Conservation (phyloP, 768 basidiomycete species). For the Serendipita vermifera region DNA sequence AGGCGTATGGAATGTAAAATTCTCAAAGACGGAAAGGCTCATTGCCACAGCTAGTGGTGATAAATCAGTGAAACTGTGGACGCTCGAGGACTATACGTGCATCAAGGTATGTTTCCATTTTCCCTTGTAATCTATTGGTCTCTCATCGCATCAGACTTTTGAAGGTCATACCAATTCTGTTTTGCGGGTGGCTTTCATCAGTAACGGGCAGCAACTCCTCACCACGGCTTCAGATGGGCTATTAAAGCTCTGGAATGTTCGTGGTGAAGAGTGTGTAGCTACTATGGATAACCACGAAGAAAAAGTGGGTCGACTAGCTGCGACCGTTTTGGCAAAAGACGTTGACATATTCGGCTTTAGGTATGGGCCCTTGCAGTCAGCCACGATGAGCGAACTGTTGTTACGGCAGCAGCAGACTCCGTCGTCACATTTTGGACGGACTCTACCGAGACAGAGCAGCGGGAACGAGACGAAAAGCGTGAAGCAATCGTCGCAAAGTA, state of each 20-base stretch:
- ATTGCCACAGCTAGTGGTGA: conserved; percentile 93
- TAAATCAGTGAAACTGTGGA: conserved; percentile 91
- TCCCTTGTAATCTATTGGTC: not conserved
- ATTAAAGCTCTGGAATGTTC: conserved; percentile 90
- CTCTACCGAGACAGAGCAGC: conserved; percentile 45
- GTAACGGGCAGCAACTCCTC: conserved; percentile 69
- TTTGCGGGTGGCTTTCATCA: conserved; percentile 80
- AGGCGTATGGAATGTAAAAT: conserved; percentile 90
- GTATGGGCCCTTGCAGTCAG: conserved; percentile 92
- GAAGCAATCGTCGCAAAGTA: conserved; percentile 70
- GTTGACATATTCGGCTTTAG: conserved; percentile 30
- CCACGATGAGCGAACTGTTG: conserved; percentile 65
- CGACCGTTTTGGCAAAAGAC: not conserved
- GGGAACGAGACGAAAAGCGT: conserved; percentile 58
- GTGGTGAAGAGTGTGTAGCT: conserved; percentile 70
- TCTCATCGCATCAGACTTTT: conserved; percentile 51
- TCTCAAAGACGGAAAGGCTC: conserved; percentile 68
- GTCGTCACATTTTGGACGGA: conserved; percentile 95
- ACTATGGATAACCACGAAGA: conserved; percentile 98
- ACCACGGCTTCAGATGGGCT: conserved; percentile 89
- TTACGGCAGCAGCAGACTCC: conserved; percentile 94
- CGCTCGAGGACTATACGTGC: conserved; percentile 83
- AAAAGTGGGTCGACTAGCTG: conserved; percentile 45
- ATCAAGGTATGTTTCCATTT: conserved; percentile 33
- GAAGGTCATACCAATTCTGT: conserved; percentile 99